A percentile compares a stretch with the other conserved stretches of the same genome.
Conservation (phyloP, 441 rosid species). For the Brassica balearica region DNA sequence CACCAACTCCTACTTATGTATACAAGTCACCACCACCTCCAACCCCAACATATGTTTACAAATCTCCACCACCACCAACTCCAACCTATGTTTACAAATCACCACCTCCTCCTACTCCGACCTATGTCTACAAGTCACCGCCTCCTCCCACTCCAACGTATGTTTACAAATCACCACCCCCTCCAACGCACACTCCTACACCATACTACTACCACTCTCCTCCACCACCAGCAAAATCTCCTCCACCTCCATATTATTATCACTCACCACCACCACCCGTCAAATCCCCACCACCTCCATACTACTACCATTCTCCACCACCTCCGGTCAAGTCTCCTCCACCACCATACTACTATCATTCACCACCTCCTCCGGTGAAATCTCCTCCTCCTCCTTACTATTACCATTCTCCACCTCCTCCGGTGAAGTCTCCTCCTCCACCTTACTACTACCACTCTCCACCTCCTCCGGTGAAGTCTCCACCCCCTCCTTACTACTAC, state of each 20-base stretch:
- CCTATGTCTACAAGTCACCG: conserved; percentile 44
- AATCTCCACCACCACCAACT: conserved; percentile 40
- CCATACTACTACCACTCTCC: conserved; percentile 50
- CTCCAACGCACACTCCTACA: conserved; percentile 35
- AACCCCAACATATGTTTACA: conserved; percentile 35
- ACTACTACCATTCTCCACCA: conserved; percentile 48
- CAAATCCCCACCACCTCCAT: conserved; percentile 48
- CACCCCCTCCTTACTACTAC: conserved; percentile 41
- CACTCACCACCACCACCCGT: conserved; percentile 41
- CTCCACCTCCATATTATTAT: background rate
- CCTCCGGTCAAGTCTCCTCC: conserved; percentile 47
- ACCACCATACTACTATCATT: conserved; percentile 49
- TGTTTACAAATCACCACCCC: conserved; percentile 28
- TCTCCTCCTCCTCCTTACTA: conserved; percentile 60
- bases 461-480: conserved; percentile 42
- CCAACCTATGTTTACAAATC: conserved; percentile 37
- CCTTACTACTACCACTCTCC: conserved; percentile 44
- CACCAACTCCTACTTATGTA: conserved; percentile 4
- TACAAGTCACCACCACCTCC: conserved; percentile 48
- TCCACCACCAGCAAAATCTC: conserved; percentile 33
- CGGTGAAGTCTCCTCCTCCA: conserved; percentile 27
- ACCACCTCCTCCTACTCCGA: conserved; percentile 34
- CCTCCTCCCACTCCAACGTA: conserved; percentile 28
- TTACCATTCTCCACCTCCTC: conserved; percentile 45
- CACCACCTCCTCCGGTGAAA: conserved; percentile 53